Conservation (phyloP, 768 basidiomycete genomes). For the Dendrothele bispora region DNA sequence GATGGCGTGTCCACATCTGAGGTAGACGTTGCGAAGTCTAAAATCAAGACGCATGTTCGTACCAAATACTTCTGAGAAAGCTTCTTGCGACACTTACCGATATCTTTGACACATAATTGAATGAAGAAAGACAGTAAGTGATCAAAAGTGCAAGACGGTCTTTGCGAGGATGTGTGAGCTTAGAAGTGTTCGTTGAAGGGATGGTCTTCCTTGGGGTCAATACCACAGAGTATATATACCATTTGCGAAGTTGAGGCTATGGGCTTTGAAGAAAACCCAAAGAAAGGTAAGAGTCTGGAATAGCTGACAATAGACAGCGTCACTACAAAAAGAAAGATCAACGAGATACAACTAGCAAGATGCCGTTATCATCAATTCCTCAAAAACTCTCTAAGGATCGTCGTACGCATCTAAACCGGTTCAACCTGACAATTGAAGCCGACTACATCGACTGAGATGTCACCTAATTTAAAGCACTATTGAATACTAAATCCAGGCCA, state of each 20-base stretch:
- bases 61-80: not conserved
- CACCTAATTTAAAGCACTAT: too few species aligned
- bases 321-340: not conserved
- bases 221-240: not conserved
- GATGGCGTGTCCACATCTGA: slow-evolving; percentile 5
- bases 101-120: not conserved
- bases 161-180: not conserved
- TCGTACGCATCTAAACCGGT: not conserved
- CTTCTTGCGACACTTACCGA: not conserved
- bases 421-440: not conserved
- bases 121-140: too few species aligned
- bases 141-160: too few species aligned
- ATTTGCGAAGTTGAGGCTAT: not conserved
- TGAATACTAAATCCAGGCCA: too few species aligned
- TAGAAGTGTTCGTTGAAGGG: not conserved
- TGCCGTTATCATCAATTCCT: not conserved
- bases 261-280: not conserved
- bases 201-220: not conserved
- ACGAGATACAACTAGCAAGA: not conserved
- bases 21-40: slow-evolving; percentile 7
- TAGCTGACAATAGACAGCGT: not conserved
- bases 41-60: not conserved
- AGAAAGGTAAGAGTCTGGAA: not conserved
- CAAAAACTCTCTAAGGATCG: not conserved
- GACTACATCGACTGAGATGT: not conserved